phyloP scores from a whole-genome alignment of 345 rosid species.

The Acer saccharum region DNA sequence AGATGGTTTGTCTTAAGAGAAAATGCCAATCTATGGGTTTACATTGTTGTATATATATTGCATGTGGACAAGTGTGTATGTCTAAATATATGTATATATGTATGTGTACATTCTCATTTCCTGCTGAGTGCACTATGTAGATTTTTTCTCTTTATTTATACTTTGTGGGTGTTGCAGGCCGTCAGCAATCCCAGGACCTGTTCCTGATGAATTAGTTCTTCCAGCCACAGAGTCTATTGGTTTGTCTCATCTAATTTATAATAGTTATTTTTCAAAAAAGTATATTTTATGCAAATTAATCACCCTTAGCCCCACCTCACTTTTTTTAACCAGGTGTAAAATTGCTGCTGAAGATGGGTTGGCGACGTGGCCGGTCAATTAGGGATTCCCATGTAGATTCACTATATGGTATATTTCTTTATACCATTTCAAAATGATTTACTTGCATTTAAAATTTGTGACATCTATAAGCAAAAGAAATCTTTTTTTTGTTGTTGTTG shows the following conservation, averaged over 20 bases:
- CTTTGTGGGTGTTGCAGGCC: constrained; percentile 55
- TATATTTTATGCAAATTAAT: constrained; percentile 9
- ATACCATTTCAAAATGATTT: background rate
- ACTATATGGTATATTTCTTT: constrained; percentile 44
- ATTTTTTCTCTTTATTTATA: constrained; percentile 7
- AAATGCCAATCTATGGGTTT: background rate
- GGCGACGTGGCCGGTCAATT: constrained; percentile 87
- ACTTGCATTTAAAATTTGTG: background rate
- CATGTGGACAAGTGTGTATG: background rate
- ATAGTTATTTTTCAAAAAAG: constrained; percentile 5
- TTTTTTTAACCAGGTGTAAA: constrained; percentile 62
- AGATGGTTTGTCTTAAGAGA: background rate
- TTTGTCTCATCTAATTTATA: constrained; percentile 37
- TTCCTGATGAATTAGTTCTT: constrained; percentile 81
- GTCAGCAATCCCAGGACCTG: constrained; percentile 94
- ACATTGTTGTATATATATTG: background rate
- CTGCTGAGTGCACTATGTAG: background rate
- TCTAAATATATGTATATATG: background rate
- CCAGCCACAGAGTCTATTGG: constrained; percentile 94
- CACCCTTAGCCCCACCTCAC: constrained; percentile 18
- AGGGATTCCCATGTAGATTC: constrained; percentile 67
- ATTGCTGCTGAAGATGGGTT: constrained; percentile 91
- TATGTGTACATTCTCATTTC: background rate
- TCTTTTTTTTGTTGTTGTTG: background rate
- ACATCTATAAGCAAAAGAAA: background rate